Conservation (phyloP, 164 flowering plant genomes). For the Vitis rotundifolia region DNA sequence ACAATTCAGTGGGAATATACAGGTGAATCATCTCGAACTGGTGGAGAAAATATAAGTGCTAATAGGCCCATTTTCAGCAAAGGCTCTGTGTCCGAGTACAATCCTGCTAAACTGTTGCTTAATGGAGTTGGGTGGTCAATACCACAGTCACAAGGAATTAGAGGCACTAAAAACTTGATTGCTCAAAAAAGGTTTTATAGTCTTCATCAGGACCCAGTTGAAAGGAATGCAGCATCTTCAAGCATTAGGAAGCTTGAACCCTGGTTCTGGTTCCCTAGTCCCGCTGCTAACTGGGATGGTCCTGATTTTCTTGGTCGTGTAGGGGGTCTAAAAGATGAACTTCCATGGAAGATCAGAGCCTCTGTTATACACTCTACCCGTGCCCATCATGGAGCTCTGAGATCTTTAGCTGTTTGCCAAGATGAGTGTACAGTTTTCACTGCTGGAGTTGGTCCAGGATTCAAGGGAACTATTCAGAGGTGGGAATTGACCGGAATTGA, state of each 20-base stretch:
- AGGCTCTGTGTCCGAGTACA: constrained; percentile 50
- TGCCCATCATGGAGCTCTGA: constrained; percentile 85
- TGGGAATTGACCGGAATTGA: constrained; percentile 81
- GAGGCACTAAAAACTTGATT: constrained; percentile 51
- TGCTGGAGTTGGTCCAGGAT: constrained; percentile 93
- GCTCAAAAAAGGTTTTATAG: constrained; percentile 38
- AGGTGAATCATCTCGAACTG: constrained; percentile 58
- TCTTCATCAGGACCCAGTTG: constrained; percentile 32
- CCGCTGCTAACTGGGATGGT: constrained; percentile 80
- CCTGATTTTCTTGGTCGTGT: constrained; percentile 70
- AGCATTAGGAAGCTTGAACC: constrained; percentile 56
- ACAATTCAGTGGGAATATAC: constrained; percentile 82
- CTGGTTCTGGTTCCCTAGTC: constrained; percentile 93
- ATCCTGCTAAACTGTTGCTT: constrained; percentile 76
- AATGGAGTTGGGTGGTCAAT: constrained; percentile 96
- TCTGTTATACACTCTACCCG: constrained; percentile 76
- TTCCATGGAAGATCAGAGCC: constrained; percentile 92
- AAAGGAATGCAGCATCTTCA: constrained; percentile 27
- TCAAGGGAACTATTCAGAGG: constrained; percentile 90
- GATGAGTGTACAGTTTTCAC: constrained; percentile 85
- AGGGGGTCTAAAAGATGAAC: constrained; percentile 81
- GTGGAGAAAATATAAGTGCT: constrained; percentile 38
- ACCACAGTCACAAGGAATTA: constrained; percentile 81
- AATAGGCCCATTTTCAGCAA: constrained; percentile 41
- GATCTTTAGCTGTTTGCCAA: constrained; percentile 71